Evolutionary conservation across 2,329 filamentous ascomycete genomes (phyloP).

Genomic region (Claviceps humidiphila): DNA sequence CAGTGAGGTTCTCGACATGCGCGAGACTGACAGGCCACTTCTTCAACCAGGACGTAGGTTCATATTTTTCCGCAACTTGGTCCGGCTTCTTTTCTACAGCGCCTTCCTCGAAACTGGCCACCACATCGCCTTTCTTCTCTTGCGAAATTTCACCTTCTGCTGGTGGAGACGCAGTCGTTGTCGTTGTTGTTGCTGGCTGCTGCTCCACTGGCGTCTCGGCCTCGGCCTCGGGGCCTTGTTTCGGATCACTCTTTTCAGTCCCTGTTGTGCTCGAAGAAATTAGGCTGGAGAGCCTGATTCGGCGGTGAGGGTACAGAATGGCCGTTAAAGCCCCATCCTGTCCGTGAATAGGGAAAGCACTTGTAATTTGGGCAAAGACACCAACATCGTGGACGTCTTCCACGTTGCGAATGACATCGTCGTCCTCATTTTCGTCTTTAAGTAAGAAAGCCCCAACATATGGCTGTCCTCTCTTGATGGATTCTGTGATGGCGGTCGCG

Average conservation of each 20-base stretch:
- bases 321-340: constrained; percentile 79
- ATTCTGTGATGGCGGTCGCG: constrained; percentile 82
- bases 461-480: constrained; percentile 91
- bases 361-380: constrained; percentile 96
- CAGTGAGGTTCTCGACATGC: constrained; percentile 83
- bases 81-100: constrained; percentile 47
- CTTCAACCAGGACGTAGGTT: constrained; percentile 80
- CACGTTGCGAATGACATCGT: constrained; percentile 79
- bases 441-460: constrained; percentile 96
- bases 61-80: constrained; percentile 46
- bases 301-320: constrained; percentile 87
- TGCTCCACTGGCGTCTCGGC: constrained; percentile 43
- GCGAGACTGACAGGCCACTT: constrained; percentile 89
- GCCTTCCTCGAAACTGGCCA: constrained; percentile 90
- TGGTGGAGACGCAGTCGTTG: constrained; percentile 7
- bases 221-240: constrained; percentile 32
- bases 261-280: constrained; percentile 52
- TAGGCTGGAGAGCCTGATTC: constrained; percentile 79
- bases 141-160: constrained; percentile 36
- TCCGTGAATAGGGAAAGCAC: constrained; percentile 80
- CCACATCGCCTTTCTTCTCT: constrained; percentile 82
- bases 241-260: constrained; percentile 36
- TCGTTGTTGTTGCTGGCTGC: constrained; percentile 24
- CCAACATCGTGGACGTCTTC: constrained; percentile 93
- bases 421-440: constrained; percentile 89